Evolutionary conservation across 2,329 filamentous ascomycete species (phyloP), one percentile per base, ranked within the genome.

Genomic region (Fusarium pilosicola): DNA sequence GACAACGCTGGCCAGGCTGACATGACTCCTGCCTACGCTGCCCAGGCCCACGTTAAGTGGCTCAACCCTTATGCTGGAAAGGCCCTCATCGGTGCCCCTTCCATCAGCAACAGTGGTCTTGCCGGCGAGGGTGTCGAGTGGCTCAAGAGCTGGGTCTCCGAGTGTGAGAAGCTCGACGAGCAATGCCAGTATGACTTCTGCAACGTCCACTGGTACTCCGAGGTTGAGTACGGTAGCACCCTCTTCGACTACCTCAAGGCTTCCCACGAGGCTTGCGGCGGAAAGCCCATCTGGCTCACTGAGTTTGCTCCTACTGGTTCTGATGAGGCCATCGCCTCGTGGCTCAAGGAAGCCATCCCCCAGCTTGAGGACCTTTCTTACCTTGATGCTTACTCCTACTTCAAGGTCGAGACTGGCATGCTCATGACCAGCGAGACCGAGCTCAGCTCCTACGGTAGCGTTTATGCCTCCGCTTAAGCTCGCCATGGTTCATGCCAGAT

Each of bases 191-290:
- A 87, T 67, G 88, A 92, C 81, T 91, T 90, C 80, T 87, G 90
- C 81, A 85, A 86, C 79, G 84, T 89, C 51, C 91, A 93, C 83
- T 92, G 90, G 89, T 93, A 93, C 82, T 87, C 86, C 55, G 80
- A 81, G 45, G 82, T 86, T 22, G 78, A 84, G 59, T 85, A 85
- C 64, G 79, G 82, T 32, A 80, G 85, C 46, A 84, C 82, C 69
- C 90, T 92, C 81, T 88, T 90, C 74, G 68, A 79, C 44, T 89
- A 91, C 80, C 78, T 92, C 62, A 73, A 83, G 68, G 69, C 84
- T 36, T 86, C 87, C 68, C 75, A 87, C 78, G 63, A 82, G 44
- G 77, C 81, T 69, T 89, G 87, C 30, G 71, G 60, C 79, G 77
- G 81, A 48, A 83, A 80, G 84, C 84, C 85, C 51, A 81, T 93